Conservation (phyloP, 345 rosid genomes). For the Microthlaspi erraticum region DNA sequence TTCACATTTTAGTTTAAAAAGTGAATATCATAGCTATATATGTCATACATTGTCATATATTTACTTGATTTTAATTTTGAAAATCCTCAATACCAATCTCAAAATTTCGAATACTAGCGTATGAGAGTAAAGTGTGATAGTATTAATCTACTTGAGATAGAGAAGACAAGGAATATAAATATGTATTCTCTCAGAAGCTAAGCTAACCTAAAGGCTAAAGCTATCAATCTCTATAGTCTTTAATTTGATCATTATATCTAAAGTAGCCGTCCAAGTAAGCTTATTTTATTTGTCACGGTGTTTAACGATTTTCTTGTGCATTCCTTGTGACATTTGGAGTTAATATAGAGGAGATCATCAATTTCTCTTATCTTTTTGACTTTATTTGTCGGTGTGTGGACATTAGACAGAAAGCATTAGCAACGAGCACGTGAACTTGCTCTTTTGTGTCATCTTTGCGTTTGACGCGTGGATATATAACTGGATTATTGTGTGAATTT, state of each 20-base stretch:
- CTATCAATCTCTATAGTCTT: constrained; percentile 6
- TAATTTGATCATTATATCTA: constrained; percentile 15
- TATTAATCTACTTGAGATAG: neutral
- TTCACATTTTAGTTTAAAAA: neutral
- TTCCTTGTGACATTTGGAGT: constrained; percentile 12
- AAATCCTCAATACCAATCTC: neutral
- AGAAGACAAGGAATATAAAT: neutral
- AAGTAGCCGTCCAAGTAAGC: neutral
- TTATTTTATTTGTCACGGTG: constrained; percentile 10
- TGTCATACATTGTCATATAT: too few species aligned
- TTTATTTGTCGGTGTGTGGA: constrained; percentile 41
- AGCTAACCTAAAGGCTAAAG: neutral
- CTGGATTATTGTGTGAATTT: constrained; percentile 22
- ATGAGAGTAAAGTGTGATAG: neutral
- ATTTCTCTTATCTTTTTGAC: constrained; percentile 19
- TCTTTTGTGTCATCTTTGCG: constrained; percentile 25
- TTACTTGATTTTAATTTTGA: neutral
- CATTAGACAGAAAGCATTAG: constrained; percentile 34
- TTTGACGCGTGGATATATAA: constrained; percentile 44
- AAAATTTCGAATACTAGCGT: neutral
- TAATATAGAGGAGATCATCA: constrained; percentile 32
- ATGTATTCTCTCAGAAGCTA: neutral
- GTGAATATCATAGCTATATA: too few species aligned
- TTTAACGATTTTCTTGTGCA: neutral
- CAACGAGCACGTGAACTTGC: constrained; percentile 40